phyloP scores from a whole-genome alignment of 1,284 basidiomycete species.

The Cutaneotrichosporon daszewskae region DNA sequence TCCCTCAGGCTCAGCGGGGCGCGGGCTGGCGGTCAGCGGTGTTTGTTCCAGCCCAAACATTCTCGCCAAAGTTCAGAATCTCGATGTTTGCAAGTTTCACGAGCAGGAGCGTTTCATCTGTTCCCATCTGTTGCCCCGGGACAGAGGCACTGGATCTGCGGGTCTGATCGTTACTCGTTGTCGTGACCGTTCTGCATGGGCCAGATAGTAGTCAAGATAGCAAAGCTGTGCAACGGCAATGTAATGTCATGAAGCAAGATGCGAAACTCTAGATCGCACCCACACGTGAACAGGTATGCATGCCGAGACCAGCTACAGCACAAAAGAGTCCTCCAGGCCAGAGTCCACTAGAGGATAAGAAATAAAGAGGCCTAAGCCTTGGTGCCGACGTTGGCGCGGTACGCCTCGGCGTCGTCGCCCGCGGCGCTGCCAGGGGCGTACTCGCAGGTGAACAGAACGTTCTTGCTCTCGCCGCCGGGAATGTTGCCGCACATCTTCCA shows the following conservation, averaged over 20 bases:
- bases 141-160: too few relatives aligned
- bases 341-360: neutral
- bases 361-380: neutral
- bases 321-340: neutral
- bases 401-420: neutral
- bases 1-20: too few relatives aligned
- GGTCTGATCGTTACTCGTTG: too few relatives aligned
- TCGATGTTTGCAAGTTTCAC: too few relatives aligned
- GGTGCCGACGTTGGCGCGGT: conserved; percentile 20
- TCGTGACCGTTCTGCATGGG: too few relatives aligned
- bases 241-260: neutral
- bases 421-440: conserved; percentile 30
- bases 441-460: conserved; percentile 19
- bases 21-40: too few relatives aligned
- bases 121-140: too few relatives aligned
- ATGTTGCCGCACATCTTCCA: conserved; percentile 24
- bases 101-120: too few relatives aligned
- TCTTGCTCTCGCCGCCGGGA: conserved; percentile 16
- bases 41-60: too few relatives aligned
- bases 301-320: neutral
- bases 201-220: too few relatives aligned
- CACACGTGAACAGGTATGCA: neutral
- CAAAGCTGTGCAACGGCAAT: too few relatives aligned
- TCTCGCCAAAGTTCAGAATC: too few relatives aligned
- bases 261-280: neutral